Percentiles rank a stretch among this genome's conserved stretches.
Conservation (phyloP, 2,329 filamentous ascomycete species). For the Penicillium olsonii region DNA sequence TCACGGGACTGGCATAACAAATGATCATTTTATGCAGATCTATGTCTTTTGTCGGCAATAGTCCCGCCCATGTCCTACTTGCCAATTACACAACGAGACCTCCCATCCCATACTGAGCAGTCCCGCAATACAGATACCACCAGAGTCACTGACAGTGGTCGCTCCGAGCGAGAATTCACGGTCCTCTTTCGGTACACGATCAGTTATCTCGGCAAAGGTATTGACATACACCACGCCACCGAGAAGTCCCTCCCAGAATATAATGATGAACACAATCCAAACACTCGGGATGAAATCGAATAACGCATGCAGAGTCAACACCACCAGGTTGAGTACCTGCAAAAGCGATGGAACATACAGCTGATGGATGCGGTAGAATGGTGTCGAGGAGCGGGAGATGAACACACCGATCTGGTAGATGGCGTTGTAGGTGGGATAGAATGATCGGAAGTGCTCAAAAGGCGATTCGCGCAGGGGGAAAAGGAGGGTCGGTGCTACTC, state of each 20-base stretch:
- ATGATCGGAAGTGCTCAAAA: slow-evolving; percentile 77
- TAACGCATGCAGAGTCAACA: slow-evolving; percentile 76
- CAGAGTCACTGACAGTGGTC: slow-evolving; percentile 89
- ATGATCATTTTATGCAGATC: neutral
- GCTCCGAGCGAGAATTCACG: slow-evolving; percentile 89
- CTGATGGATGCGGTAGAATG: slow-evolving; percentile 77
- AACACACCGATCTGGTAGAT: slow-evolving; percentile 96
- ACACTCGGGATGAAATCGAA: slow-evolving; percentile 81
- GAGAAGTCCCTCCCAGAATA: slow-evolving; percentile 93
- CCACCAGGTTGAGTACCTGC: slow-evolving; percentile 73
- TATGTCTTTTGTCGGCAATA: slow-evolving; percentile 60
- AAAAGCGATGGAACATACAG: slow-evolving; percentile 82
- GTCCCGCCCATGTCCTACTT: slow-evolving; percentile 76
- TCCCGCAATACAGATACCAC: slow-evolving; percentile 83
- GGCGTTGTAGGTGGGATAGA: slow-evolving; percentile 93
- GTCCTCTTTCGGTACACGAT: slow-evolving; percentile 73
- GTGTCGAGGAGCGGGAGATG: slow-evolving; percentile 85
- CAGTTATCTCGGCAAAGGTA: slow-evolving; percentile 91
- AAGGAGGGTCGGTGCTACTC: slow-evolving; percentile 83
- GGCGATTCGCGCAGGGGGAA: slow-evolving; percentile 78
- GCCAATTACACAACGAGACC: slow-evolving; percentile 77
- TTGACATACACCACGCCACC: slow-evolving; percentile 94
- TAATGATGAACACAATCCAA: slow-evolving; percentile 78
- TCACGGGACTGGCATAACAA: neutral
- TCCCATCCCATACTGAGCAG: slow-evolving; percentile 83